phyloP scores from a whole-genome alignment of 1,284 basidiomycete species.

The Flammula alnicola region DNA sequence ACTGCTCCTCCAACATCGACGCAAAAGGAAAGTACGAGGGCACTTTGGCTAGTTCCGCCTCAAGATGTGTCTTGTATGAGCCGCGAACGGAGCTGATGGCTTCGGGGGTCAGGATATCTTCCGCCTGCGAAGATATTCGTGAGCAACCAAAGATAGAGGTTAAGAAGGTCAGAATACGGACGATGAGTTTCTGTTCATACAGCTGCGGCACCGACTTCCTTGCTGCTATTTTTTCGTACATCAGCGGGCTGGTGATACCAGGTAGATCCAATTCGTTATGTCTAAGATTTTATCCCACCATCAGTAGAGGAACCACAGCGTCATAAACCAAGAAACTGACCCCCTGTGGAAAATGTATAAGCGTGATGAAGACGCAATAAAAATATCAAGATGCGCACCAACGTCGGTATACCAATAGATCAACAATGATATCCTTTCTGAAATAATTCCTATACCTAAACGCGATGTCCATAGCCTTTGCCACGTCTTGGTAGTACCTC shows the following conservation, averaged over 20 bases:
- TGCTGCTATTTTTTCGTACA: slow-evolving; percentile 85
- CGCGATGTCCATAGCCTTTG: slow-evolving; percentile 25
- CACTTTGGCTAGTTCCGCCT: slow-evolving; percentile 57
- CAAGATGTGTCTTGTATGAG: slow-evolving; percentile 64
- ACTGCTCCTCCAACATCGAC: slow-evolving; percentile 65
- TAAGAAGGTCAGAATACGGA: slow-evolving; percentile 39
- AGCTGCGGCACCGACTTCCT: slow-evolving; percentile 79
- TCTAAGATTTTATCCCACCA: slow-evolving; percentile 7
- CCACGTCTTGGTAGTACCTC: slow-evolving; percentile 18
- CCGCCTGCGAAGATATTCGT: slow-evolving; percentile 42
- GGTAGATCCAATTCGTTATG: slow-evolving; percentile 94
- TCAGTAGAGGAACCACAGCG: neutral
- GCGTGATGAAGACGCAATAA: slow-evolving; percentile 4
- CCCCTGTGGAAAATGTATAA: slow-evolving; percentile 5
- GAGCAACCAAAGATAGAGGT: neutral
- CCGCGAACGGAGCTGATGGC: slow-evolving; percentile 56
- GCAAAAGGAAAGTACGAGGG: slow-evolving; percentile 53
- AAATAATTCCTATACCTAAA: slow-evolving; percentile 79
- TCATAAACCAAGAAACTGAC: neutral
- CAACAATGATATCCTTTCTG: slow-evolving; percentile 81
- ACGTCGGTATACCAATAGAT: slow-evolving; percentile 86
- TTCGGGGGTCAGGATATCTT: slow-evolving; percentile 56
- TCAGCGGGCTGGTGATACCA: slow-evolving; percentile 85
- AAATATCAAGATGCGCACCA: slow-evolving; percentile 52
- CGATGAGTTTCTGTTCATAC: slow-evolving; percentile 81